Conservation (phyloP, 169 alveolate species). For the Plasmodium inui region DNA sequence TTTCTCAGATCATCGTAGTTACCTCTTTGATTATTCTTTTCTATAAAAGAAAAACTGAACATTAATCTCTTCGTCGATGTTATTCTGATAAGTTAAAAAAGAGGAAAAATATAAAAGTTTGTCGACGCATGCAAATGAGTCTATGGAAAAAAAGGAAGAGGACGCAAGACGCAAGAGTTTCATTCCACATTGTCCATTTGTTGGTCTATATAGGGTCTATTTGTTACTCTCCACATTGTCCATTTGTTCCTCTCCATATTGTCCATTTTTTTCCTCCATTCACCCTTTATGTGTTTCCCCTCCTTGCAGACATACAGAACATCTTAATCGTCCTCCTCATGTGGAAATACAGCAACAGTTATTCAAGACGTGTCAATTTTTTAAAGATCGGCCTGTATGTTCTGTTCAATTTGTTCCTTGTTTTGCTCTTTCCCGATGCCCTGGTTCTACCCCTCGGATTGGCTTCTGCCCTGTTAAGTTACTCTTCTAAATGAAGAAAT, state of each 20-base stretch:
- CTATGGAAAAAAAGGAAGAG: neutral
- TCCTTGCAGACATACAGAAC: constrained; percentile 18
- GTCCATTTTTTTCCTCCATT: neutral
- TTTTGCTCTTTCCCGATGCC: constrained; percentile 1
- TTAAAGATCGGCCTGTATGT: constrained; percentile 15
- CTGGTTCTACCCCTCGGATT: constrained; percentile 23
- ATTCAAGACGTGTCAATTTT: neutral
- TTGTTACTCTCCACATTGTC: too few relatives aligned
- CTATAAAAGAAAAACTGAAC: constrained; percentile 21
- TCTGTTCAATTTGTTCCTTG: neutral
- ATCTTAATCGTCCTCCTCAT: constrained; percentile 22
- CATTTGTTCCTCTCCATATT: neutral
- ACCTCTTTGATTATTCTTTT: constrained; percentile 38
- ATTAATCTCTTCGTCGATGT: constrained; percentile 4
- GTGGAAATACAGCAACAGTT: constrained; percentile 53
- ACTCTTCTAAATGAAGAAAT: neutral
- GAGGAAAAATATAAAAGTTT: neutral
- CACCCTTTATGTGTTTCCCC: neutral
- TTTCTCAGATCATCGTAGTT: constrained; percentile 24
- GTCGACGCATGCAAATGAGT: neutral
- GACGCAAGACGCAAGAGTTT: neutral
- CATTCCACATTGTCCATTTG: too few relatives aligned
- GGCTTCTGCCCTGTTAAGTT: constrained; percentile 24
- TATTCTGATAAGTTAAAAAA: constrained; percentile 18
- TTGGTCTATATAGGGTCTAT: too few relatives aligned